phyloP scores from a whole-genome alignment of 2,329 filamentous ascomycete species.

The Monosporascus sp. region DNA sequence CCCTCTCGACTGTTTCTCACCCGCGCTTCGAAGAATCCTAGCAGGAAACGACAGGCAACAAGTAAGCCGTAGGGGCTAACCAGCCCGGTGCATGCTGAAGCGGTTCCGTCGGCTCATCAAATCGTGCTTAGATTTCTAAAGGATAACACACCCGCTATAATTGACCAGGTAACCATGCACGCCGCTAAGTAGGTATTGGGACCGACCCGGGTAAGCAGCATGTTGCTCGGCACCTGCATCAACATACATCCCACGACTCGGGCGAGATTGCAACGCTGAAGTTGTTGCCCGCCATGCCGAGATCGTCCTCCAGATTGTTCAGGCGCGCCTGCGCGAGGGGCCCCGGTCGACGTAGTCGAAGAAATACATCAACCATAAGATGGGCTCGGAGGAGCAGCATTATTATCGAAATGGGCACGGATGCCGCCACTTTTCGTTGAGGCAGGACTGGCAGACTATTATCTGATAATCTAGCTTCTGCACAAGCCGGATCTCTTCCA shows the following conservation, averaged over 20 bases:
- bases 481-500: slow-evolving; percentile 34
- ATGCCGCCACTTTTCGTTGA: background rate
- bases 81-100: slow-evolving; percentile 28
- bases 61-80: slow-evolving; percentile 30
- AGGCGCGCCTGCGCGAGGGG: slow-evolving; percentile 40
- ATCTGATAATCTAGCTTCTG: slow-evolving; percentile 36
- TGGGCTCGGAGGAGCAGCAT: slow-evolving; percentile 18
- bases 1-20: slow-evolving; percentile 6
- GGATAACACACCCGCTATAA: slow-evolving; percentile 26
- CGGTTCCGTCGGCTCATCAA: too few relatives aligned
- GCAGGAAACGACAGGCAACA: slow-evolving; percentile 32
- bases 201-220: slow-evolving; percentile 37
- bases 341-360: slow-evolving; percentile 42
- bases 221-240: slow-evolving; percentile 35
- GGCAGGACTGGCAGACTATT: slow-evolving; percentile 27
- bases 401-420: background rate
- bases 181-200: slow-evolving; percentile 37
- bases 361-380: slow-evolving; percentile 39
- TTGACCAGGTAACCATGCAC: slow-evolving; percentile 37
- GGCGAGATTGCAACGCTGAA: slow-evolving; percentile 34
- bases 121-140: background rate
- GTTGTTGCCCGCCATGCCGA: slow-evolving; percentile 33
- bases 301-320: slow-evolving; percentile 35
- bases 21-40: slow-evolving; percentile 35
- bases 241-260: slow-evolving; percentile 36